phyloP scores from a whole-genome alignment of 1,139 yeast genomes.

The Yamadazyma buinensis region DNA sequence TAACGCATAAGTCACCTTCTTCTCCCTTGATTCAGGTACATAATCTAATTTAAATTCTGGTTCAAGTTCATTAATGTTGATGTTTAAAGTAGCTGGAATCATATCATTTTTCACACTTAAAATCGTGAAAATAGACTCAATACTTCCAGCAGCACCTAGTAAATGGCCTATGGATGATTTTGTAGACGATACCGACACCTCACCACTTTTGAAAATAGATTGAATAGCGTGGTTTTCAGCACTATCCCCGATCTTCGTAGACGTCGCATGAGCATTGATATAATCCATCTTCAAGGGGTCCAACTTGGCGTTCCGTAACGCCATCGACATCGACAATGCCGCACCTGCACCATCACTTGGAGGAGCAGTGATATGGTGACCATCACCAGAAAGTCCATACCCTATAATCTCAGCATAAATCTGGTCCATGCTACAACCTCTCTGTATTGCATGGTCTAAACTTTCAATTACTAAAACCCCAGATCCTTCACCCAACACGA shows the following conservation, averaged over 20 bases:
- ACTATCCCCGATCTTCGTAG: slow-evolving; percentile 82
- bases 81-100: slow-evolving; percentile 80
- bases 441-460: slow-evolving; percentile 64
- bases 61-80: slow-evolving; percentile 43
- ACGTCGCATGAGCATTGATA: slow-evolving; percentile 96
- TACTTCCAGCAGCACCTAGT: slow-evolving; percentile 94
- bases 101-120: slow-evolving; percentile 54
- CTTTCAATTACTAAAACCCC: slow-evolving; percentile 78
- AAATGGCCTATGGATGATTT: slow-evolving; percentile 94
- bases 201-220: slow-evolving; percentile 37
- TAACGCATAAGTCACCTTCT: slow-evolving; percentile 54
- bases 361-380: slow-evolving; percentile 92
- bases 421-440: slow-evolving; percentile 51
- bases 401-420: slow-evolving; percentile 84
- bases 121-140: slow-evolving; percentile 81
- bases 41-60: slow-evolving; percentile 56
- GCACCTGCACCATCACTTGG: slow-evolving; percentile 83
- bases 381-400: slow-evolving; percentile 91
- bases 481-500: slow-evolving; percentile 91
- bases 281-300: slow-evolving; percentile 56
- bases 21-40: slow-evolving; percentile 44
- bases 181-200: slow-evolving; percentile 65
- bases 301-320: slow-evolving; percentile 49
- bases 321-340: slow-evolving; percentile 73
- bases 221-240: slow-evolving; percentile 81